Conservation (phyloP, 352 stramenopile genomes). For the Pythium brassicae region DNA sequence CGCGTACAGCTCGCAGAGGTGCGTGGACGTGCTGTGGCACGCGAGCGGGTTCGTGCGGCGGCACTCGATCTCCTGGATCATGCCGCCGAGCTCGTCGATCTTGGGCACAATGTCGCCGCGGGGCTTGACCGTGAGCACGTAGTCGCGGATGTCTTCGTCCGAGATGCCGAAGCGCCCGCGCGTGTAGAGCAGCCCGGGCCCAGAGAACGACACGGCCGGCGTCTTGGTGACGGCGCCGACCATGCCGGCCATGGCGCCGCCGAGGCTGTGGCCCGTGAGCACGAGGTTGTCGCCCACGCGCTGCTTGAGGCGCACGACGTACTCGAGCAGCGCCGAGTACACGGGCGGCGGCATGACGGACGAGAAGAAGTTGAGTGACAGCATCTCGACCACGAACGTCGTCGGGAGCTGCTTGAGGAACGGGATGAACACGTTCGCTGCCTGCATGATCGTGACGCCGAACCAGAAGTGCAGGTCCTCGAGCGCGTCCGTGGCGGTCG, state of each 20-base stretch:
- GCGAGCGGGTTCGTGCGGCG: conserved; percentile 68
- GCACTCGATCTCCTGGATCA: conserved; percentile 89
- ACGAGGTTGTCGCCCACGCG: conserved; percentile 72
- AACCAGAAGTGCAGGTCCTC: conserved; percentile 88
- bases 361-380: conserved; percentile 73
- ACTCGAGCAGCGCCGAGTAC: conserved; percentile 64
- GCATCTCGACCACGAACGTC: conserved; percentile 76
- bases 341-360: conserved; percentile 74
- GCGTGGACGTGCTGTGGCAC: conserved; percentile 81
- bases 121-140: conserved; percentile 85
- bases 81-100: conserved; percentile 74
- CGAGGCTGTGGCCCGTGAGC: conserved; percentile 80
- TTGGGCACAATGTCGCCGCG: conserved; percentile 72
- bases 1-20: conserved; percentile 81
- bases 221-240: conserved; percentile 79
- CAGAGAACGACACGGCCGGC: conserved; percentile 79
- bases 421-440: conserved; percentile 78
- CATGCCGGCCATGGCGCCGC: conserved; percentile 82
- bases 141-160: conserved; percentile 73
- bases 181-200: conserved; percentile 72
- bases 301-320: conserved; percentile 52
- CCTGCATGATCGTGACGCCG: conserved; percentile 84
- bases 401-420: conserved; percentile 83
- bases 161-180: conserved; percentile 70
- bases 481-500: conserved; percentile 76